Percentiles rank a stretch among this genome's conserved stretches.
These are phyloP conservation scores for Dipteronia sinensis DNA, from an alignment of 345 rosid species.

Conservation along the genomic window DNA sequence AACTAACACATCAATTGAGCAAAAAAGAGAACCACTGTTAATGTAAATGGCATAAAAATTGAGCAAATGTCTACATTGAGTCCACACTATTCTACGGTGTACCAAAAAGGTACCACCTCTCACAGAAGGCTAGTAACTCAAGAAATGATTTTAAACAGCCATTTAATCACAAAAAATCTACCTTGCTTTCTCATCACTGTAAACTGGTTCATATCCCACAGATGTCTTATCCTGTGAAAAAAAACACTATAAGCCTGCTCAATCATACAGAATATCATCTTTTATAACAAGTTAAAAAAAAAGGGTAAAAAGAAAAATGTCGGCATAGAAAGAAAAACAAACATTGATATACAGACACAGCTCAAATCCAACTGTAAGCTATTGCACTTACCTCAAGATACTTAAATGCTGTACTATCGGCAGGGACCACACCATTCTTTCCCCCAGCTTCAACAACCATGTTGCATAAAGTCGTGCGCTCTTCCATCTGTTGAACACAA, in stretches of 20 bases:
- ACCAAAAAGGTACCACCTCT: neutral
- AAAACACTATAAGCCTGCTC: conserved; percentile 1
- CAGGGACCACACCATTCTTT: conserved; percentile 93
- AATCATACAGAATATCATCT: neutral
- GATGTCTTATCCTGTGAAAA: conserved; percentile 77
- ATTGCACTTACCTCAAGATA: conserved; percentile 71
- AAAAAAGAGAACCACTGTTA: neutral
- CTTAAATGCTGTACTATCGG: conserved; percentile 85
- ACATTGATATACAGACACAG: neutral
- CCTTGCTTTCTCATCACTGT: conserved; percentile 92
- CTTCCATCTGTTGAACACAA: conserved; percentile 79
- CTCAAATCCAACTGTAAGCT: neutral
- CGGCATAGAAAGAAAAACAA: neutral
- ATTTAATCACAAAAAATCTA: conserved; percentile 24
- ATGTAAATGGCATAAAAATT: neutral
- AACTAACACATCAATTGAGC: neutral
- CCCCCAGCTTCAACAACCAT: conserved; percentile 99
- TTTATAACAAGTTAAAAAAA: neutral
- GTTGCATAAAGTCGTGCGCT: conserved; percentile 94
- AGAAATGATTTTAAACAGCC: neutral
- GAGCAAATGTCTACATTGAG: neutral
- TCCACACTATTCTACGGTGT: neutral
- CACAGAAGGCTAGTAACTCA: neutral
- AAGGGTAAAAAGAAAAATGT: neutral
- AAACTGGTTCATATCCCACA: conserved; percentile 78